A percentile compares a stretch with the other conserved stretches of the same genome.
Conservation (phyloP, 2,329 filamentous ascomycete genomes). For the Fusarium temperatum region DNA sequence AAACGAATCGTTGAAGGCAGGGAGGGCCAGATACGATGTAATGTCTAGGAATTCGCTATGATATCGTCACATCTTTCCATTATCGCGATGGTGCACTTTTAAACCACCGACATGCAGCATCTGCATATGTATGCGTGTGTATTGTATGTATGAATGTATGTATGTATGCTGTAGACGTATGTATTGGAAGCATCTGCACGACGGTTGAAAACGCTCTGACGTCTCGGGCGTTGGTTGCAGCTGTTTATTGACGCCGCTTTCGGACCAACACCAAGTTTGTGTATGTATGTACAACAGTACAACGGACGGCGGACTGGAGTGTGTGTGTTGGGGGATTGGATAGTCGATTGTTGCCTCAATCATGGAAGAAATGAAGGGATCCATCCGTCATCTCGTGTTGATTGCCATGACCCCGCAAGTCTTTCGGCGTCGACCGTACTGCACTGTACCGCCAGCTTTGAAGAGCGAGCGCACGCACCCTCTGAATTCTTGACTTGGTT, state of each 20-base stretch:
- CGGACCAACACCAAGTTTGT: slow-evolving; percentile 2
- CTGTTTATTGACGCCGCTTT: slow-evolving; percentile 1
- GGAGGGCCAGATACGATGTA: slow-evolving; percentile 17
- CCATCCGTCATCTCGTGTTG: slow-evolving; percentile 45
- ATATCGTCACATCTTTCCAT: not conserved
- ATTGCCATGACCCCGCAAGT: slow-evolving; percentile 42
- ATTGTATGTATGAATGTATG: not conserved
- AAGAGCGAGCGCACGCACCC: slow-evolving; percentile 16
- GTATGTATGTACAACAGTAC: not conserved
- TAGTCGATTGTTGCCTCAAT: slow-evolving; percentile 5
- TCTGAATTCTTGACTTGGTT: slow-evolving; percentile 9
- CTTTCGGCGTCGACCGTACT: slow-evolving; percentile 40
- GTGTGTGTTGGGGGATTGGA: not conserved
- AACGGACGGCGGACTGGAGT: slow-evolving; percentile 14
- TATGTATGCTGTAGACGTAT: not conserved
- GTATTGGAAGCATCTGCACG: slow-evolving; percentile 21
- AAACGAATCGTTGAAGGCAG: slow-evolving; percentile 28
- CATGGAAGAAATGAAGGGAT: slow-evolving; percentile 40
- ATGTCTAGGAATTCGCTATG: slow-evolving; percentile 4
- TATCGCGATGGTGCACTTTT: not conserved
- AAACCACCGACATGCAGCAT: slow-evolving; percentile 1
- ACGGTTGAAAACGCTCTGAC: slow-evolving; percentile 19
- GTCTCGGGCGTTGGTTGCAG: not conserved
- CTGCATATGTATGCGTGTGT: not conserved
- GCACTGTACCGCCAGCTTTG: slow-evolving; percentile 32